Base-by-base conservation (phyloP, 108 stramenopile genomes). In the Pseudonitzschia delicatissima region DNA sequence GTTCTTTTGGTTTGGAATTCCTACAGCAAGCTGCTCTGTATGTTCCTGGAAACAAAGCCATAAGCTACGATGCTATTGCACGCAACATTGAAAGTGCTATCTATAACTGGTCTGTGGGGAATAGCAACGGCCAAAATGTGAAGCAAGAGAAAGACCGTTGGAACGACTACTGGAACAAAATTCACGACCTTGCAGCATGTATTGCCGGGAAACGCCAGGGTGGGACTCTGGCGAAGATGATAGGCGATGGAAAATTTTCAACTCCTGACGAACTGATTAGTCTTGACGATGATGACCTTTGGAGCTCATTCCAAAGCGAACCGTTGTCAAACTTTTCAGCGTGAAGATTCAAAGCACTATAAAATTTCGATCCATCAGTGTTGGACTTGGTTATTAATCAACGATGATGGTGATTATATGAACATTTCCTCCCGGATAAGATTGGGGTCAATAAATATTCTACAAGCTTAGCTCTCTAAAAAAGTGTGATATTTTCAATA, bases 1-100 rank as follows among this genome's bases (percentile, higher is more conserved):
- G 79, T 11, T 9, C 33, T 7, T 72, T 72, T 55, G 79, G 57
- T n/a, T 18, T 81, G 6, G 79, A 81, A 52, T 81, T 81, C 61
- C 40, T 76, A 9, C 45, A 62, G 29, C 68, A 73, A 50, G 71
- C 74, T 18, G 39, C 55, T 0, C 36, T 58, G 2, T 53, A 21
- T 29, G 57, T 81, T 61, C 71, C 79, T 13, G 35, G 50, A 39
- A 47, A 8, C 20, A 44, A 62, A 13, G 15, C 45, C 9, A 67
- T 75, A 8, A 68, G 68, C 42, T 55, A 42, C 12, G 39, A 36
- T 37, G 67, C 55, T 2, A 64, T 75, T 35, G 62, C 67, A 4
- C 61, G 29, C 13, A 61, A 58, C 32, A 40, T 75, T 4, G 74
- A 75, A 49, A 40, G 55, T 7, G 40, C 67, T n/a, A 68, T 68